phyloP scores from a whole-genome alignment of 73 alveolate species.

The Paramecium sexaurelia region DNA sequence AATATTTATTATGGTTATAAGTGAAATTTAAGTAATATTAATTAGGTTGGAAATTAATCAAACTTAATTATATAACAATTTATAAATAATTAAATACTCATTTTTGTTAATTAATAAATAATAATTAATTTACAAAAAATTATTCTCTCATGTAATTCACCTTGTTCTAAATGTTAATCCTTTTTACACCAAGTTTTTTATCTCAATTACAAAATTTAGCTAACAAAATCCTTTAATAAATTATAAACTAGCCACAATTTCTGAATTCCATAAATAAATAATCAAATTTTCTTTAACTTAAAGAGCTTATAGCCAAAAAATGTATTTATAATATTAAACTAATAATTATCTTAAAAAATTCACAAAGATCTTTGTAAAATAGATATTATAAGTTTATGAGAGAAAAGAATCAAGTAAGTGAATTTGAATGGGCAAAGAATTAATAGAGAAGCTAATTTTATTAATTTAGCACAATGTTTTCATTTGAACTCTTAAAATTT shows the following conservation, averaged over 20 bases:
- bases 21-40: too few relatives aligned
- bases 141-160: not conserved
- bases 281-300: not conserved
- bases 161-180: not conserved
- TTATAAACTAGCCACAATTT: not conserved
- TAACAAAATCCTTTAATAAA: not conserved
- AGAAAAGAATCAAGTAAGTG: too few relatives aligned
- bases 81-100: too few relatives aligned
- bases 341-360: not conserved
- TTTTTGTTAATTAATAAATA: not conserved
- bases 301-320: not conserved
- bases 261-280: not conserved
- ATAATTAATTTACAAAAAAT: not conserved
- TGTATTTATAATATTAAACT: not conserved
- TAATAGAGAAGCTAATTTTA: not conserved
- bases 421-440: too few relatives aligned
- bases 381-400: too few relatives aligned
- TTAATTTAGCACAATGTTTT: not conserved
- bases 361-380: too few relatives aligned
- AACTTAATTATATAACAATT: too few relatives aligned
- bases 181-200: not conserved
- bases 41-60: too few relatives aligned
- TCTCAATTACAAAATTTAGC: not conserved
- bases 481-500: not conserved
- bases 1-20: too few relatives aligned